phyloP scores from a whole-genome alignment of 805 yeast species.

The Wickerhamomyces chambardii region DNA sequence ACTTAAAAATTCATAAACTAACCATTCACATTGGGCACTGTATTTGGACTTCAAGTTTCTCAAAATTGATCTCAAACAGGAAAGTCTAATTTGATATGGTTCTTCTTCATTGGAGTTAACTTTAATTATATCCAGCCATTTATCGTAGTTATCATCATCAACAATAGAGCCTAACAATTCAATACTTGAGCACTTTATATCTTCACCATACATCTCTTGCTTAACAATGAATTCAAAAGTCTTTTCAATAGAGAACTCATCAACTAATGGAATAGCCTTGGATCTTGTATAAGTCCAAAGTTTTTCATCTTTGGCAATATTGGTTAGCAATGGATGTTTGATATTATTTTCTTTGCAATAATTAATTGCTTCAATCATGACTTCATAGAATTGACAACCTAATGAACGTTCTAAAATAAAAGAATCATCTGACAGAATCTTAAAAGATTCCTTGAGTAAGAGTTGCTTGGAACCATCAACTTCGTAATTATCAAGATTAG shows the following conservation, averaged over 20 bases:
- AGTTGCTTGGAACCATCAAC: conserved; percentile 44
- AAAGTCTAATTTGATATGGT: conserved; percentile 34
- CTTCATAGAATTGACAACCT: conserved; percentile 31
- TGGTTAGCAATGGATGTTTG: conserved; percentile 3
- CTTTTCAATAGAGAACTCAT: conserved; percentile 14
- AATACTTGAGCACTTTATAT: conserved; percentile 36
- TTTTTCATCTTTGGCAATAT: conserved; percentile 14
- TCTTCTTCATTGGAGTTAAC: conserved; percentile 29
- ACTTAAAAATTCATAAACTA: conserved; percentile 29
- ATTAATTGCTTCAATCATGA: conserved; percentile 31
- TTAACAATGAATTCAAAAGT: conserved; percentile 20
- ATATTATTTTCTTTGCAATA: conserved; percentile 14
- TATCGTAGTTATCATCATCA: conserved; percentile 18
- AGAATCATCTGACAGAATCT: conserved; percentile 20
- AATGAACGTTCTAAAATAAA: conserved; percentile 26
- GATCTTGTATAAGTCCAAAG: conserved; percentile 39
- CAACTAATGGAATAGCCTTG: conserved; percentile 18
- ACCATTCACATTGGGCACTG: conserved; percentile 13
- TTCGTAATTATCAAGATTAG: conserved; percentile 15
- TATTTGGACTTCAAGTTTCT: conserved; percentile 13
- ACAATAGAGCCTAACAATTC: conserved; percentile 42
- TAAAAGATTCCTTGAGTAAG: conserved; percentile 24
- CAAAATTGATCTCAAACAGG: conserved; percentile 34
- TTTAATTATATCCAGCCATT: conserved; percentile 24
- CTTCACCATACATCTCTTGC: conserved; percentile 30